These are phyloP conservation scores for Stephanodiscus triporus DNA, from an alignment of 108 stramenopile genomes.

Conservation along the genomic window DNA sequence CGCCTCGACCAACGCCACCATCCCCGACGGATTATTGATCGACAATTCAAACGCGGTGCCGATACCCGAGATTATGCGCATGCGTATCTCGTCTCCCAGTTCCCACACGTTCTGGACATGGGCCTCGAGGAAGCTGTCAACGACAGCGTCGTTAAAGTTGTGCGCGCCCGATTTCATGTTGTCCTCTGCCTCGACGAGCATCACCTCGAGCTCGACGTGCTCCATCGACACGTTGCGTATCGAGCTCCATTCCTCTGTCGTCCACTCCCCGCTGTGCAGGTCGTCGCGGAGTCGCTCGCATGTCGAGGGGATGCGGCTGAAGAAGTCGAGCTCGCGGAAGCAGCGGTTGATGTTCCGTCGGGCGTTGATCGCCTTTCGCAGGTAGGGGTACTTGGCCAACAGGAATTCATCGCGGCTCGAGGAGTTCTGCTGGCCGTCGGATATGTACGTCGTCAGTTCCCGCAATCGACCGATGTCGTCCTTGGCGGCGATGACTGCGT, in stretches of 20 bases:
- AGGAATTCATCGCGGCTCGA: conserved; percentile 57
- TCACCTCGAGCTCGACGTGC: conserved; percentile 88
- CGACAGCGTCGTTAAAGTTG: conserved; percentile 64
- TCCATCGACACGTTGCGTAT: conserved; percentile 81
- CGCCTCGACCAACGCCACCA: conserved; percentile 90
- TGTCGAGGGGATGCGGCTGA: conserved; percentile 79
- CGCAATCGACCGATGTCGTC: conserved; percentile 79
- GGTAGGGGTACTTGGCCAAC: conserved; percentile 75
- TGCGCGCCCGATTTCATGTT: conserved; percentile 71
- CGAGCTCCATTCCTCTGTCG: conserved; percentile 81
- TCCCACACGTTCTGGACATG: conserved; percentile 95
- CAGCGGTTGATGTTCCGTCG: conserved; percentile 79
- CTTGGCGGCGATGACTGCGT: conserved; percentile 82
- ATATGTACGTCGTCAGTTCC: conserved; percentile 86
- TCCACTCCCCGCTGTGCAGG: conserved; percentile 82
- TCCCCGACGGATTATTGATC: conserved; percentile 83
- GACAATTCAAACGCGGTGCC: conserved; percentile 85
- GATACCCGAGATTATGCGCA: conserved; percentile 80
- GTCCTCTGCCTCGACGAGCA: conserved; percentile 86
- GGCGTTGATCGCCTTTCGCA: conserved; percentile 82
- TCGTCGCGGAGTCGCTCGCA: conserved; percentile 89
- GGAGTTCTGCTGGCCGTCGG: conserved; percentile 41
- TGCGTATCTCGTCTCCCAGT: conserved; percentile 87
- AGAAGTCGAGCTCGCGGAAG: conserved; percentile 89
- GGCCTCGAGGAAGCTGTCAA: conserved; percentile 79